phyloP scores from a whole-genome alignment of 1,284 basidiomycete genomes.

The Cutaneotrichosporon sp. region DNA sequence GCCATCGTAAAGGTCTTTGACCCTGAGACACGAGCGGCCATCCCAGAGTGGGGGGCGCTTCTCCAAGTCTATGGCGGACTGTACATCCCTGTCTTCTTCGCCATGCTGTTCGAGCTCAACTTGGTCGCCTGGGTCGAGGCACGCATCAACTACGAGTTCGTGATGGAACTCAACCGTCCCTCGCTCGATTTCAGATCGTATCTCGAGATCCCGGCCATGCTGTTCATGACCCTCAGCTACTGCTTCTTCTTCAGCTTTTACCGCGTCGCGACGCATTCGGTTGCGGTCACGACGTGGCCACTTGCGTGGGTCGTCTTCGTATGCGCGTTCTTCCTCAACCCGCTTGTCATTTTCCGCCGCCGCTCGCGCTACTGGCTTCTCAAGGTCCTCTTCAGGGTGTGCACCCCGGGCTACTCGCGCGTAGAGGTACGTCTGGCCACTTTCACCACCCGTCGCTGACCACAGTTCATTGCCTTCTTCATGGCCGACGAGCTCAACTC shows the following conservation, averaged over 20 bases:
- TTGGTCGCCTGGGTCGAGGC: conserved; percentile 68
- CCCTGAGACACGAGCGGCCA: conserved; percentile 54
- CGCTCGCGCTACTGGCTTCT: conserved; percentile 75
- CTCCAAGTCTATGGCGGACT: conserved; percentile 76
- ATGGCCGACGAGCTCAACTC: conserved; percentile 72
- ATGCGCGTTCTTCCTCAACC: conserved; percentile 64
- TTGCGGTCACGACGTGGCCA: conserved; percentile 67
- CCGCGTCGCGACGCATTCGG: conserved; percentile 54
- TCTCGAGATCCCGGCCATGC: conserved; percentile 75
- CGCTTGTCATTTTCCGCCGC: conserved; percentile 63
- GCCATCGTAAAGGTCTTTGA: conserved; percentile 64
- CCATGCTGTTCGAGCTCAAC: conserved; percentile 74
- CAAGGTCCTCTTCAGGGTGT: conserved; percentile 58
- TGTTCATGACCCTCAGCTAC: conserved; percentile 70
- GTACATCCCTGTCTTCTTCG: conserved; percentile 70
- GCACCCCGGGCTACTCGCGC: conserved; percentile 63
- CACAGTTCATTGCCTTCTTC: conserved; percentile 35
- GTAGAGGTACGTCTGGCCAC: conserved; percentile 59
- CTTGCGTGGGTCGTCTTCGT: conserved; percentile 73
- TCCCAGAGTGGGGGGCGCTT: conserved; percentile 69
- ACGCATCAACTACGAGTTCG: conserved; percentile 82
- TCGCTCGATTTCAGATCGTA: conserved; percentile 75
- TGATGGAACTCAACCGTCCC: conserved; percentile 81
- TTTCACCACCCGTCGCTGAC: background rate
- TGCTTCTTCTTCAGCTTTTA: conserved; percentile 82